These are phyloP conservation scores for Sugiyamaella sp. DNA, from an alignment of 1,139 yeast species.

Conservation along the genomic window DNA sequence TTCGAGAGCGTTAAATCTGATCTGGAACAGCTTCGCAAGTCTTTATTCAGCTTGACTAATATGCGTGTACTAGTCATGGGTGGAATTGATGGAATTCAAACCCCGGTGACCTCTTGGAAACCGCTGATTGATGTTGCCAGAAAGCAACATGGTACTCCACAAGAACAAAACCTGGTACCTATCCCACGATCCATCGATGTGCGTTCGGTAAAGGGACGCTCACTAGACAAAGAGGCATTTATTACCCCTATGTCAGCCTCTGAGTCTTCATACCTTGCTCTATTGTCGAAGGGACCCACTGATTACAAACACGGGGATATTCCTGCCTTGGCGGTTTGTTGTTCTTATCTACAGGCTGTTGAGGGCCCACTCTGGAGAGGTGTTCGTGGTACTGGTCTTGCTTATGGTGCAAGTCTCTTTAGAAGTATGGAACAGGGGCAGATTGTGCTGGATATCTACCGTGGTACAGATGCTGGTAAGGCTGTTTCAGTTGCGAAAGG, in stretches of 20 bases:
- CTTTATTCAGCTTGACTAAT: conserved; percentile 61
- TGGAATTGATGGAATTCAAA: conserved; percentile 52
- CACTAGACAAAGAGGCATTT: conserved; percentile 58
- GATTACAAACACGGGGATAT: conserved; percentile 69
- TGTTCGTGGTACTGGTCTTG: conserved; percentile 92
- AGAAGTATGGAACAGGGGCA: conserved; percentile 68
- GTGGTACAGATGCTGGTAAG: conserved; percentile 81
- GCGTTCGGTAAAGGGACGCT: conserved; percentile 59
- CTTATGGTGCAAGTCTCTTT: conserved; percentile 78
- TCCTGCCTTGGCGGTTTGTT: conserved; percentile 70
- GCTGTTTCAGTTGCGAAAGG: conserved; percentile 70
- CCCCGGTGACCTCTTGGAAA: conserved; percentile 69
- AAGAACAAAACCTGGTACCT: conserved; percentile 19
- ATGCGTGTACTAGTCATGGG: conserved; percentile 74
- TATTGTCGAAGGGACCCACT: conserved; percentile 64
- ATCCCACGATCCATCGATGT: conserved; percentile 60
- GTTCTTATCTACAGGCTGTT: conserved; percentile 77
- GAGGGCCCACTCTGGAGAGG: conserved; percentile 99
- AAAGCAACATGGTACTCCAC: conserved; percentile 3
- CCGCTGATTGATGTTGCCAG: conserved; percentile 41
- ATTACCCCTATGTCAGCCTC: conserved; percentile 81
- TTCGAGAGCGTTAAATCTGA: conserved; percentile 53
- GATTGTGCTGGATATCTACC: conserved; percentile 65
- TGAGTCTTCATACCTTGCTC: conserved; percentile 75
- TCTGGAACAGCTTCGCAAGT: conserved; percentile 58